Base-by-base conservation (phyloP, 106 monocot species). In the Dendrobium nobile region DNA sequence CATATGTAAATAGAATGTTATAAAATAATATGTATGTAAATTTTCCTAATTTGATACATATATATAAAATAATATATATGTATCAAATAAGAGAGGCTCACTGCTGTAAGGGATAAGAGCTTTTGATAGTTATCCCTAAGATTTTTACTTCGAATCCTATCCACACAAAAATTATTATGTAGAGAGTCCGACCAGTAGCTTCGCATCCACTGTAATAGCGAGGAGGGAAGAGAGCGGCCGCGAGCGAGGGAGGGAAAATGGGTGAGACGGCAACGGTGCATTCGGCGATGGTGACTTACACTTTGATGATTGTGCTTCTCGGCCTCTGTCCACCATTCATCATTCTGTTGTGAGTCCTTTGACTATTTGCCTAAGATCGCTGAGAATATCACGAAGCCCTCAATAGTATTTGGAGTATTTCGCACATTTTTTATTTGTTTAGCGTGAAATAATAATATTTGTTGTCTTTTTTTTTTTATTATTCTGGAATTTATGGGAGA, bases 321-420 rank as follows among this genome's bases (percentile, higher is more conserved):
- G 37, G 89, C 19, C 94, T 98, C 74, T 95, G 98, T 79, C 98
- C 98, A 11, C 98, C 24, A n/a, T 92, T 98, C 81, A 95, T 98
- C 75, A 95, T 98, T 83, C 88, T 98, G 2, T 81, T 95, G 98
- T 98, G 31, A 91, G 91, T 22, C 19, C 68, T 76, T 76, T n/a
- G n/a, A 0, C 76, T 51, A 13, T 74, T 74, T 20, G 20, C 44
- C 28, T 74, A 44, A 8, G n/a, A 74, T 74, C 74, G 43, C 9
- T 41, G 2, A 9, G 28, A 31, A 33, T 31, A 37, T 31, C 33
- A 15, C 31, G 33, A 8, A 64, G 13, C n/a, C 13, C 33, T 31
- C 33, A 37, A 10, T 18, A 27, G 0, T 28, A 27, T 67, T 67
- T 8, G 13, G 27, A 2, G 26, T 31, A 26, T 68, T 68, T 33